Conservation (phyloP, 805 yeast genomes). For the Ogataea paraovalis region DNA sequence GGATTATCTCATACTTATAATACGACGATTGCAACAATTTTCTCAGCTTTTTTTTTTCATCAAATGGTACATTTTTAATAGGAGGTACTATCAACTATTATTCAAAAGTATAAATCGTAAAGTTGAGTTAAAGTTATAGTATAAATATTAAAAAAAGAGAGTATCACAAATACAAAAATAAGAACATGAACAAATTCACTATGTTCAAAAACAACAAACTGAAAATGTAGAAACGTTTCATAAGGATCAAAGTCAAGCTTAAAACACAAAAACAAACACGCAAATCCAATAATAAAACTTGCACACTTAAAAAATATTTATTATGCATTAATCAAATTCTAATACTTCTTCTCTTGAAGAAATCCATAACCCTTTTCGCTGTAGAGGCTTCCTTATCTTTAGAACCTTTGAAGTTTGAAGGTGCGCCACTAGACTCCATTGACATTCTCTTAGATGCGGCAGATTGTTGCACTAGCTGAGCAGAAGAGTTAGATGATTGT, state of each 20-base stretch:
- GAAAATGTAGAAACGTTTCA: background rate
- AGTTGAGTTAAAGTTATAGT: background rate
- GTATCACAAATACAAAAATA: background rate
- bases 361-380: conserved; percentile 73
- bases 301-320: background rate
- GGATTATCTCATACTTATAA: no score
- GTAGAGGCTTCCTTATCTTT: conserved; percentile 60
- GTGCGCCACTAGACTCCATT: conserved; percentile 1
- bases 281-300: background rate
- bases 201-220: background rate
- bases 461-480: background rate
- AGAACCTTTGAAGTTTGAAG: conserved; percentile 23
- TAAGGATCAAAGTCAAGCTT: background rate
- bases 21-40: no score
- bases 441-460: conserved; percentile 33
- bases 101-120: conserved; percentile 1
- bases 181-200: background rate
- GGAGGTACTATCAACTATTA: no score
- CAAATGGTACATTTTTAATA: no score
- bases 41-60: no score
- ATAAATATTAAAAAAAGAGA: background rate
- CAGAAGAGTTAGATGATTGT: conserved; percentile 11
- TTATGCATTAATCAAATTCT: conserved; percentile 24
- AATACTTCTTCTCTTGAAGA: conserved; percentile 63
- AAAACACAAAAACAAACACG: background rate